phyloP scores from a whole-genome alignment of 495 filamentous ascomycete species.

The Penicillium longicatenatum region DNA sequence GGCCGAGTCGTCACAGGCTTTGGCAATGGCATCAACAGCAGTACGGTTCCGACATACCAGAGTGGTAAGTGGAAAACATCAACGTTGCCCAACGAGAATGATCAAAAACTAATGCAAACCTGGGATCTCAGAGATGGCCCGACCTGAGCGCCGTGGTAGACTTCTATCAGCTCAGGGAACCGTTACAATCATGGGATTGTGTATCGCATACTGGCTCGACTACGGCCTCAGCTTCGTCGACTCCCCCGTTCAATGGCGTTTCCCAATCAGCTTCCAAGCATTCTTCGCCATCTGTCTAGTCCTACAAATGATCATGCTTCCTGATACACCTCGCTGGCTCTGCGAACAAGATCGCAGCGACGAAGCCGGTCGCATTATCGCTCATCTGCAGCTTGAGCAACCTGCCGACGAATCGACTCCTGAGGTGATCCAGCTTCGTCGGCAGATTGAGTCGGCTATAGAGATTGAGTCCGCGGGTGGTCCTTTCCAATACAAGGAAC shows the following conservation, averaged over 20 bases:
- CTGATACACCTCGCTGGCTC: conserved; percentile 62
- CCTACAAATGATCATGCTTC: conserved; percentile 60
- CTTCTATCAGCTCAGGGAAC: conserved; percentile 54
- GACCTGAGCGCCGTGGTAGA: conserved; percentile 60
- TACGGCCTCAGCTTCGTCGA: conserved; percentile 56
- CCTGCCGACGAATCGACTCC: conserved; percentile 18
- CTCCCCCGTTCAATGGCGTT: conserved; percentile 54
- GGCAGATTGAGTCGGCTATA: conserved; percentile 38
- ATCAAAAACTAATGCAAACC: background rate
- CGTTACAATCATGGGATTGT: conserved; percentile 44
- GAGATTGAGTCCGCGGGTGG: conserved; percentile 40
- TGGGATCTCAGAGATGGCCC: conserved; percentile 47
- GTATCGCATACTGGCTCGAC: conserved; percentile 55
- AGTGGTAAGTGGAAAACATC: conserved; percentile 25
- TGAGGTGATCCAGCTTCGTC: conserved; percentile 23
- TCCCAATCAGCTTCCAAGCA: conserved; percentile 61
- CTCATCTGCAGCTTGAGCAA: conserved; percentile 32
- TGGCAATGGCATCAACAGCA: conserved; percentile 54
- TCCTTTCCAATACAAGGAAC: conserved; percentile 40
- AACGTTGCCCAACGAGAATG: background rate
- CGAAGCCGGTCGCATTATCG: conserved; percentile 55
- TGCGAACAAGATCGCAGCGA: conserved; percentile 52
- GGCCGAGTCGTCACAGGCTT: conserved; percentile 52
- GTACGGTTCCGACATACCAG: conserved; percentile 55
- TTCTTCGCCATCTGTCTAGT: conserved; percentile 58